Evolutionary conservation across 169 alveolate species (phyloP).

Genomic region (Cryptosporidium meleagridis): DNA sequence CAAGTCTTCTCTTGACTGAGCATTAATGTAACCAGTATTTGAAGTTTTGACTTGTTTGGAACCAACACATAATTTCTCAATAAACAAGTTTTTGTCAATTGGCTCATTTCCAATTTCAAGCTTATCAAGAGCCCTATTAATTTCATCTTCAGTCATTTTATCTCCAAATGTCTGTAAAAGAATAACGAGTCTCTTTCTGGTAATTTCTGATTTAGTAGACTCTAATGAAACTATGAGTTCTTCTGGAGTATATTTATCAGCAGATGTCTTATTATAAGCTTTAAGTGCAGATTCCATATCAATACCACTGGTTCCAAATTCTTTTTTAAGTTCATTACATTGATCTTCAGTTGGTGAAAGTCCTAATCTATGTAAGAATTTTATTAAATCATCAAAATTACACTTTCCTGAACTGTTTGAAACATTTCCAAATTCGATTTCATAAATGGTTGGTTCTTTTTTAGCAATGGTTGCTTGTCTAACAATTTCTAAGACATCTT

Average conservation of each 20-base stretch:
- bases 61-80: slow-evolving; percentile 20
- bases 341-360: slow-evolving; percentile 59
- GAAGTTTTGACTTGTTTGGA: slow-evolving; percentile 42
- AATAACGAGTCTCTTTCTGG: slow-evolving; percentile 29
- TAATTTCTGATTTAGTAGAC: slow-evolving; percentile 16
- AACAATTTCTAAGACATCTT: slow-evolving; percentile 62
- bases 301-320: slow-evolving; percentile 40
- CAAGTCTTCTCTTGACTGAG: background rate
- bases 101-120: slow-evolving; percentile 34
- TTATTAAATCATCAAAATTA: background rate
- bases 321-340: slow-evolving; percentile 13
- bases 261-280: slow-evolving; percentile 41
- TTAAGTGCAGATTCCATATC: slow-evolving; percentile 40
- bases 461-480: slow-evolving; percentile 61
- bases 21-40: background rate
- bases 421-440: slow-evolving; percentile 42
- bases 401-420: slow-evolving; percentile 29
- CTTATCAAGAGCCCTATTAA: slow-evolving; percentile 47
- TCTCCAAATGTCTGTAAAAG: slow-evolving; percentile 59
- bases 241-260: slow-evolving; percentile 37
- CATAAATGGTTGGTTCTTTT: slow-evolving; percentile 71
- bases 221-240: slow-evolving; percentile 10
- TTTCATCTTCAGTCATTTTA: slow-evolving; percentile 62
- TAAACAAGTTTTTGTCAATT: slow-evolving; percentile 7
- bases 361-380: slow-evolving; percentile 47